Evolutionary conservation across 768 basidiomycete genomes (phyloP), one percentile per base, ranked within the genome.

Genomic region (Paxillus ammoniavirescens): DNA sequence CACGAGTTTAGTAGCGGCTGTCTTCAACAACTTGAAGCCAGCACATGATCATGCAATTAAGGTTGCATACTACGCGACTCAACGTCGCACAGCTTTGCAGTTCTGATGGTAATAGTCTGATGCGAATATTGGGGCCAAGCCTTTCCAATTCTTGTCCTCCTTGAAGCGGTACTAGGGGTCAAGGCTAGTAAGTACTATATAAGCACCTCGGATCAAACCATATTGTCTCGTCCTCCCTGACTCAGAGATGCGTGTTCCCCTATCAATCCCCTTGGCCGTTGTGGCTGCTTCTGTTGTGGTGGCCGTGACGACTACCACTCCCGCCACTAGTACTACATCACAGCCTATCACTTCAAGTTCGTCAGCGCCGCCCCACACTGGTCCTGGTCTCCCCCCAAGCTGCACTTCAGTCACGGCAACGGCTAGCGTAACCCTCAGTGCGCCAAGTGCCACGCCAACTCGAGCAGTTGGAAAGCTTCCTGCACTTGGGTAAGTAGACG

Each of bases 391-490:
- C 30, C 49, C 37, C n/a, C 37, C 48, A 3, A 50, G 26, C 6
- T 50, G 49, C 30, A 21, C 59, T 1, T 53, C 57, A 18, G 61
- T 63, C 8, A 52, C 58, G 8, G 60, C 54, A 18, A 54, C 60
- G 2, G 53, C 62, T 15, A 63, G 66, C 35, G 40, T 68, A 40
- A 67, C 73, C 12, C 64, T 66, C 3, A 63, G 66, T 43, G 64
- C 73, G 0, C 77, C 77, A 4, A 78, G 76, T 7, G 61, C 65
- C 0, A 72, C 71, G 6, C 79, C 79, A 1, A 74, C 76, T 0
- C 70, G 55, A 14, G 50, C 66, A 23, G 73, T 73, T 0, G 80
- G 78, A 4, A 75, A 71, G 46, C 65, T 75, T 18, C 80, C 79
- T 43, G 80, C 78, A 18, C 66, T 81, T 8, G 80, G 80, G 76